Base-by-base conservation (phyloP, 2,329 filamentous ascomycete genomes). In the Annulohypoxylon truncatum region DNA sequence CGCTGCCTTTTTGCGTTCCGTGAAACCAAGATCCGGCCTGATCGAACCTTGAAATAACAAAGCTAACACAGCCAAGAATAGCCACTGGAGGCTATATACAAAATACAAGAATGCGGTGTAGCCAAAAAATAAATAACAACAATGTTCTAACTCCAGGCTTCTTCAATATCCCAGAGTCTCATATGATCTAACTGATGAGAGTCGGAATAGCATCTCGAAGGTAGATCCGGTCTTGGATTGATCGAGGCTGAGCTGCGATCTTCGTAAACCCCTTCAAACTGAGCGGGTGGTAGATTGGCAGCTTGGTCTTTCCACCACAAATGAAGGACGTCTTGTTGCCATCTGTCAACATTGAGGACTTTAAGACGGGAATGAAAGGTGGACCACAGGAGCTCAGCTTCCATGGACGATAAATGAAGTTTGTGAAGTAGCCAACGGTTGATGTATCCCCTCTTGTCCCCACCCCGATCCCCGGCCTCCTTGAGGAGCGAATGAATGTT, bases 361-460 rank as follows among this genome's bases (percentile, higher is more conserved):
- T 72, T 72, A 13, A 80, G 68, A 4, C 40, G 64, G 4, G 66
- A 59, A 10, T 75, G 71, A 53, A 80, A 82, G 4, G 77, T 75
- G 8, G 76, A 71, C 64, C 82, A 80, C 6, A 87, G 76, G 2
- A 82, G 71, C 59, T 81, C 75, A 1, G 77, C 82, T 64, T 84
- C 81, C 59, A 85, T 71, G 0, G 82, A 77, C 2, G 82, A 84
- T 12, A 78, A 76, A 33, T 83, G 80, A 40, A 87, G 77, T 42
- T 82, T 81, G 50, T 87, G 82, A 10, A 87, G 77, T 2, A 87
- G 75, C 85, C 85, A 87, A 40, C 83, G 78, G 67, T 82, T 83
- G 70, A 87, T 80, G 60, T 80, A 84, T 52, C 85, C 81, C 1
- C 74, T 75, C 66, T 81, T 83, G 68, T 79, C 78, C 2, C 78